Percentiles rank a stretch among this genome's conserved stretches.
phyloP scores from a whole-genome alignment of 805 yeast species.

The Jamesozyma piceae region DNA sequence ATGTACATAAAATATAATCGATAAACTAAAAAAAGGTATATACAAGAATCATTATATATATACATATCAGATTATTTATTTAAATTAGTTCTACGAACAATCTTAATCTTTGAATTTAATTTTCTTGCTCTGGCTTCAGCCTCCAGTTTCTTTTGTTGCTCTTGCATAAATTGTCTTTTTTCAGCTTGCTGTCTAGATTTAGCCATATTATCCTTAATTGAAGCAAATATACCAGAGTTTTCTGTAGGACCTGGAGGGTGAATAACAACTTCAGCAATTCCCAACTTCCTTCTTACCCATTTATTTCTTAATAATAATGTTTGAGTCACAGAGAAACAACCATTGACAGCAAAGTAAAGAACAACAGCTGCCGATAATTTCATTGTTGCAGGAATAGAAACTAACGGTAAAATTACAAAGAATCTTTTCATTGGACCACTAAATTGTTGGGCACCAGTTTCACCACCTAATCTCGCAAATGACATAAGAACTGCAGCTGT shows the following conservation, averaged over 20 bases:
- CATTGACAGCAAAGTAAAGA: slow-evolving; percentile 76
- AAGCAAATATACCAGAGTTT: slow-evolving; percentile 29
- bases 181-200: slow-evolving; percentile 34
- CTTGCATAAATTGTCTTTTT: slow-evolving; percentile 31
- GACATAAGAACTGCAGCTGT: slow-evolving; percentile 71
- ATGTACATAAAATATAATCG: background rate
- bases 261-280: slow-evolving; percentile 54
- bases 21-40: background rate
- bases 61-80: slow-evolving; percentile 5
- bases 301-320: slow-evolving; percentile 53
- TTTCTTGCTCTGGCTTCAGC: slow-evolving; percentile 28
- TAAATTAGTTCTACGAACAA: slow-evolving; percentile 22
- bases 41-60: background rate
- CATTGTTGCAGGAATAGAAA: slow-evolving; percentile 84
- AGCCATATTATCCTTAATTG: slow-evolving; percentile 34
- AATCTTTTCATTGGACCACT: slow-evolving; percentile 58
- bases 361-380: slow-evolving; percentile 77
- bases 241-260: slow-evolving; percentile 33
- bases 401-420: slow-evolving; percentile 64
- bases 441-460: slow-evolving; percentile 68
- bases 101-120: slow-evolving; percentile 22
- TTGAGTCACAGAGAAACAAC: slow-evolving; percentile 65
- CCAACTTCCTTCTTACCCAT: slow-evolving; percentile 45
- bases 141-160: slow-evolving; percentile 28
- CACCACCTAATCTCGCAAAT: slow-evolving; percentile 81